Evolutionary conservation across 2,329 filamentous ascomycete species (phyloP).

Genomic region (Celoporthe dispersa): DNA sequence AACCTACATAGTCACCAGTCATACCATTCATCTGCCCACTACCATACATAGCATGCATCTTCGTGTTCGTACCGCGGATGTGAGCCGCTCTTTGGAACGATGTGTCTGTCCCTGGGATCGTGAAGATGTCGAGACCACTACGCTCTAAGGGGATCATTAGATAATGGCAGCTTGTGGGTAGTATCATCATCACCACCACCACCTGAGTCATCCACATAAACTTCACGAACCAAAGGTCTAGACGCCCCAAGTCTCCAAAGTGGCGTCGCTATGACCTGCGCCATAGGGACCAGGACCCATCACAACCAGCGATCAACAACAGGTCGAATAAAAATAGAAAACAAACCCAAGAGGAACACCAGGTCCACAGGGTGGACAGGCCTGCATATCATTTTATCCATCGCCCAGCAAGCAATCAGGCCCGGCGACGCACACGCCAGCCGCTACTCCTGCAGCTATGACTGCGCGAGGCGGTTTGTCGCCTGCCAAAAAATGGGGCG

Average conservation of each 20-base stretch:
- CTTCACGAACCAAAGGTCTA: background rate
- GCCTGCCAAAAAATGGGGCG: constrained; percentile 6
- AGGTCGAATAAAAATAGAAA: constrained; percentile 14
- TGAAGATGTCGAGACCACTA: constrained; percentile 11
- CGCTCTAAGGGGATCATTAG: background rate
- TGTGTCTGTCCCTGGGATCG: constrained; percentile 31
- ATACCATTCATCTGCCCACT: background rate
- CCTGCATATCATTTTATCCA: background rate
- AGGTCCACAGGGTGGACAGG: no score
- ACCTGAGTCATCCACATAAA: background rate
- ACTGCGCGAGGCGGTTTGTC: constrained; percentile 6
- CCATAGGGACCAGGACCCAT: background rate
- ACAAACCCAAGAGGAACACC: background rate
- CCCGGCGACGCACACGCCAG: background rate
- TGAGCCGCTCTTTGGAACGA: constrained; percentile 10
- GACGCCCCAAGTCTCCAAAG: background rate
- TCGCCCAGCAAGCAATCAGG: background rate
- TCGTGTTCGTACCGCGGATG: background rate
- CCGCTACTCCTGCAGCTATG: background rate
- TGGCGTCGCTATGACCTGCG: background rate
- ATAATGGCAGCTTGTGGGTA: background rate
- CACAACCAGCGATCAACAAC: background rate
- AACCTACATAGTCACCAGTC: background rate
- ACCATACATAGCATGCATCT: background rate
- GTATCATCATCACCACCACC: background rate